Base-by-base conservation (phyloP, 208 protist species). In the Leishmania arabica region DNA sequence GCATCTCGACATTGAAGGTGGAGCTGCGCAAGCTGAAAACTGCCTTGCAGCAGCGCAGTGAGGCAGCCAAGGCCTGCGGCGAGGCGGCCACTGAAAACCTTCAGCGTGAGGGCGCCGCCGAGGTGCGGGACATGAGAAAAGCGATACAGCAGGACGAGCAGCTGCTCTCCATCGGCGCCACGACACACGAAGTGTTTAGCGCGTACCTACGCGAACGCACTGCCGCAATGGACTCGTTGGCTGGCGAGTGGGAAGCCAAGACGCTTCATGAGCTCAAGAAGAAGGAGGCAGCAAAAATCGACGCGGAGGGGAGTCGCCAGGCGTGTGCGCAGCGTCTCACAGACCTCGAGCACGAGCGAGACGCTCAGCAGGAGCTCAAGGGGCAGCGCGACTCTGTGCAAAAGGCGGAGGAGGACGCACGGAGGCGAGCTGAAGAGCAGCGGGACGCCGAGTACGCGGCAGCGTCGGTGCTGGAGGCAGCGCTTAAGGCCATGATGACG, bases 401-500 rank as follows among this genome's bases (percentile, higher is more conserved):
- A 53, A 62, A 69, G 49, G 72, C 82, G 45, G 81, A 87, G 72
- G 85, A 89, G 68, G 84, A 88, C 31, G 51, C 54, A 8, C 79
- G 80, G 51, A 87, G 86, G 65, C 83, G 45, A 9, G 84, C 65
- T 13, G 84, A 88, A 75, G 88, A 95, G 68, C 73, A 84, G 75
- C 86, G 84, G 31, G 78, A 78, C n/a, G 82, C 77, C 2, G 88
- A 92, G 79, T 96, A 96, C 82, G 84, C 79, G 42, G 93, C 96
- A 13, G 90, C 92, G 19, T 96, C 92, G 7, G 87, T 90, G 78
- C 84, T 98, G 66, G 86, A 97, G 84, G 87, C 96, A 9, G 93
- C 94, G 15, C 86, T 97, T 27, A 91, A 91, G 76, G 92, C 88
- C 6, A 92, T 96, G 89, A 90, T 97, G 77, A 95, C 93, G 42